phyloP scores from a whole-genome alignment of 2,329 filamentous ascomycete genomes.

The Colletotrichum sp. region DNA sequence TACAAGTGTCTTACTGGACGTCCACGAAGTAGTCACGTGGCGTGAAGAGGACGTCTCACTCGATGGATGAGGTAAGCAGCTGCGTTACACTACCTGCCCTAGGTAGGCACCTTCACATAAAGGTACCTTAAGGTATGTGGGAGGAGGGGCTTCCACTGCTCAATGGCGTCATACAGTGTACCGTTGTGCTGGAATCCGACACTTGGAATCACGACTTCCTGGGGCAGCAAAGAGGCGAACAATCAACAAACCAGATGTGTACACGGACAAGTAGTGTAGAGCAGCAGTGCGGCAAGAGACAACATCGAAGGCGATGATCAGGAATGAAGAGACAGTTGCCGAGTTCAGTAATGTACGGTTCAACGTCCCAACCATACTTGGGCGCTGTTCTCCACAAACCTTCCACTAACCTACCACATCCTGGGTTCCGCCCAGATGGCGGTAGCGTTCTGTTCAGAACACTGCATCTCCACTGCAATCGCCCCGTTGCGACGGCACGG shows the following conservation, averaged over 20 bases:
- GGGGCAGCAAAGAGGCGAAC: background rate
- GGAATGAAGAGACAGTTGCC: background rate
- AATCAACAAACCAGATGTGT: background rate
- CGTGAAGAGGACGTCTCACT: background rate
- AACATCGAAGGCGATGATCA: background rate
- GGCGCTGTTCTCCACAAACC: background rate
- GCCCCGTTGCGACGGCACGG: background rate
- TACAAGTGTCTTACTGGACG: background rate
- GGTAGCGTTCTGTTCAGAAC: background rate
- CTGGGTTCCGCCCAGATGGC: background rate
- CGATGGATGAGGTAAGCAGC: conserved; percentile 7
- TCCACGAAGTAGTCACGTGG: conserved; percentile 5
- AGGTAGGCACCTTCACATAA: too few species aligned
- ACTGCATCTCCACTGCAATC: background rate
- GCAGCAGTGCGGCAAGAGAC: background rate
- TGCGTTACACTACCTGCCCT: background rate
- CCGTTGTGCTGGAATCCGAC: background rate
- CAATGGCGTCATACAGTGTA: conserved; percentile 9
- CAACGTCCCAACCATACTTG: background rate
- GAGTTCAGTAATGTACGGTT: background rate
- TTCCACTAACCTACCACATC: background rate
- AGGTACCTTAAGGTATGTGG: background rate
- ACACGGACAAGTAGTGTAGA: background rate
- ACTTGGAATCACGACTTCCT: background rate
- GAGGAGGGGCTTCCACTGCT: background rate